Evolutionary conservation across 2,329 filamentous ascomycete species (phyloP), one percentile per base, ranked within the genome.

Genomic region (Reticulascus tulasneorum): DNA sequence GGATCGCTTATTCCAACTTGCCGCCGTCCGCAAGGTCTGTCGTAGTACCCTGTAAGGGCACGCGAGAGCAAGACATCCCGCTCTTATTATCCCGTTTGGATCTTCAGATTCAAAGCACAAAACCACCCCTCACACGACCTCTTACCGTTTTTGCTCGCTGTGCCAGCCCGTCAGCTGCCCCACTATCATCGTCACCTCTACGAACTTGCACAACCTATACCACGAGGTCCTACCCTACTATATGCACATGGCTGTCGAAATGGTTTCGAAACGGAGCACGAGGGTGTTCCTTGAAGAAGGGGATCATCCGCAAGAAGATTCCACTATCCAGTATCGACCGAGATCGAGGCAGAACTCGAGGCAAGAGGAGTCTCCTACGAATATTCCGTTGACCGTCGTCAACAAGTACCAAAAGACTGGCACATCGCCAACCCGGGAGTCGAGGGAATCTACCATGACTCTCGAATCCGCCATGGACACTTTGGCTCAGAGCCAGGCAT

Each of bases 1-100:
- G 42, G 42, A 43, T 23, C 27, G 37, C 38, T 37, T 41, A 23
- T 18, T 43, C 42, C 42, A 45, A 43, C 42, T 43, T 45, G 42
- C 42, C 42, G 36, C 29, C n/a, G n/a, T n/a, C 33, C 31, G 40
- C 35, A 22, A 43, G 35, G 35, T 45, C 36, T 40, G 32, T 12
- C 39, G 33, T 36, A 35, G 33, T 43, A 27, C 21, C 30, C 29
- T 45, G 33, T 45, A 43, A 37, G 13, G 32, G 28, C 21, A 34
- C 36, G 40, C 35, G 30, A 45, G n/a, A n/a, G n/a, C n/a, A n/a
- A n/a, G n/a, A n/a, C n/a, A n/a, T n/a, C n/a, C n/a, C n/a, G n/a
- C n/a, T n/a, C n/a, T n/a, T n/a, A n/a, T n/a, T n/a, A n/a, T n/a
- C n/a, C n/a, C n/a, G n/a, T n/a, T n/a, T n/a, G n/a, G n/a, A n/a